Evolutionary conservation across 352 stramenopile genomes (phyloP).

Genomic region (Phytophthora pseudosyringae): DNA sequence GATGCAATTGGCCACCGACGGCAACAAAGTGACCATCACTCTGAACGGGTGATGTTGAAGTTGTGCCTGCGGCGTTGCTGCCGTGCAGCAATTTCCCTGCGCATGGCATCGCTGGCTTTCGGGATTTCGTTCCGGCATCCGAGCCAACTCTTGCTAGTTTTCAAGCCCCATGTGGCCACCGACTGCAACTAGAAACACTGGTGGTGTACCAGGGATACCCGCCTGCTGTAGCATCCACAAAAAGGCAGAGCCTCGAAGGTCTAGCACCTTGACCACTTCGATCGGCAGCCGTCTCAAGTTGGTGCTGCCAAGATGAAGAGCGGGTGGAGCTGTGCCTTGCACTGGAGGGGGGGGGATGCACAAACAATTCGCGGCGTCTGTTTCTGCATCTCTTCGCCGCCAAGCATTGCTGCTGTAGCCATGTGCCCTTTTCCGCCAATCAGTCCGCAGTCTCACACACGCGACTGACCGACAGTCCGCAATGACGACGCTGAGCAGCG

Average conservation of each 20-base stretch:
- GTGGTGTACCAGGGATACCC: too few relatives aligned
- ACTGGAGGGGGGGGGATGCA: too few relatives aligned
- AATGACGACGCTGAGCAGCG: constrained; percentile 23
- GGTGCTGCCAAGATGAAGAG: too few relatives aligned
- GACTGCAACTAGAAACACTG: constrained; percentile 1
- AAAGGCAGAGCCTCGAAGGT: too few relatives aligned
- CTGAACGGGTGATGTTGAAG: constrained; percentile 23
- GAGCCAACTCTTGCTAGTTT: too few relatives aligned
- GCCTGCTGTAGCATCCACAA: too few relatives aligned
- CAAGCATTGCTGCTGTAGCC: constrained; percentile 15
- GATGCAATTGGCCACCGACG: not conserved
- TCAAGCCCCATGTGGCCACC: not conserved
- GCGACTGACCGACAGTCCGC: not conserved
- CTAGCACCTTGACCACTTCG: too few relatives aligned
- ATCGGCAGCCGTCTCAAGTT: too few relatives aligned
- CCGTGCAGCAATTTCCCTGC: too few relatives aligned
- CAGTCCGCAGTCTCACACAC: not conserved
- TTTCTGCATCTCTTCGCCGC: not conserved
- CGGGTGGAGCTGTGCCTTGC: too few relatives aligned
- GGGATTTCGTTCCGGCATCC: too few relatives aligned
- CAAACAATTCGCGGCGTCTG: not conserved
- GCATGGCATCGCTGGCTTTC: too few relatives aligned
- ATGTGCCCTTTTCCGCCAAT: constrained; percentile 25
- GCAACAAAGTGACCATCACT: constrained; percentile 33
- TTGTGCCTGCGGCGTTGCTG: constrained; percentile 6